A percentile compares a stretch with the other conserved stretches of the same genome.
Evolutionary conservation across 768 basidiomycete species (phyloP).

Genomic region (Multifurca ochricompacta): DNA sequence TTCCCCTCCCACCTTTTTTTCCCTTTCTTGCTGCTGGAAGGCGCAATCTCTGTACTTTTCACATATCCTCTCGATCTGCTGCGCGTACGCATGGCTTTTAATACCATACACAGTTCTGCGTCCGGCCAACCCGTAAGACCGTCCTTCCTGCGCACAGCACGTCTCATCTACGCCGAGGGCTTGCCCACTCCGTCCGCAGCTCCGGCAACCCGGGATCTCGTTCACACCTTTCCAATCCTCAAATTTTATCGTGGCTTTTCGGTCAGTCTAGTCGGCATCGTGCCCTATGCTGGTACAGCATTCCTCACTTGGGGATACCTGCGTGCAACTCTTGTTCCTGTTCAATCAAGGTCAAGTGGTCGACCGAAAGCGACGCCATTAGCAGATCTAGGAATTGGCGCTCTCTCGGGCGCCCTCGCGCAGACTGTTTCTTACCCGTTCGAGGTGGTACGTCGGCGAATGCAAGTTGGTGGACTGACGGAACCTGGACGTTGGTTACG

Average conservation of each 20-base stretch:
- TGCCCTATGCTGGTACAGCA: conserved; percentile 92
- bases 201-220: conserved; percentile 25
- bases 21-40: conserved; percentile 29
- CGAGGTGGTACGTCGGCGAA: conserved; percentile 83
- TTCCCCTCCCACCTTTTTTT: too few relatives aligned
- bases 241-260: conserved; percentile 98
- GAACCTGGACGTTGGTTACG: conserved; percentile 68
- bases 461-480: conserved; percentile 90
- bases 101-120: conserved; percentile 37
- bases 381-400: conserved; percentile 77
- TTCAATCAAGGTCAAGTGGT: conserved; percentile 29
- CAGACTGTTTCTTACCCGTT: conserved; percentile 94
- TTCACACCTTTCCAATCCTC: conserved; percentile 64
- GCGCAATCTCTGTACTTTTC: conserved; percentile 78
- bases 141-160: conserved; percentile 48
- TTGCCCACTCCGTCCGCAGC: conserved; percentile 25
- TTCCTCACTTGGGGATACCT: conserved; percentile 88
- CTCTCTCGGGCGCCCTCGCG: conserved; percentile 72
- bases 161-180: conserved; percentile 65
- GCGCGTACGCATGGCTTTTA: conserved; percentile 91
- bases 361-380: conserved; percentile 31
- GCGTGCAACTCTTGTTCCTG: conserved; percentile 50
- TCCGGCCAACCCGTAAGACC: conserved; percentile 26
- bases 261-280: conserved; percentile 84
- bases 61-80: conserved; percentile 96